Evolutionary conservation across 2,329 filamentous ascomycete genomes (phyloP), one percentile per base, ranked within the genome.

Genomic region (Cercospora zeina): DNA sequence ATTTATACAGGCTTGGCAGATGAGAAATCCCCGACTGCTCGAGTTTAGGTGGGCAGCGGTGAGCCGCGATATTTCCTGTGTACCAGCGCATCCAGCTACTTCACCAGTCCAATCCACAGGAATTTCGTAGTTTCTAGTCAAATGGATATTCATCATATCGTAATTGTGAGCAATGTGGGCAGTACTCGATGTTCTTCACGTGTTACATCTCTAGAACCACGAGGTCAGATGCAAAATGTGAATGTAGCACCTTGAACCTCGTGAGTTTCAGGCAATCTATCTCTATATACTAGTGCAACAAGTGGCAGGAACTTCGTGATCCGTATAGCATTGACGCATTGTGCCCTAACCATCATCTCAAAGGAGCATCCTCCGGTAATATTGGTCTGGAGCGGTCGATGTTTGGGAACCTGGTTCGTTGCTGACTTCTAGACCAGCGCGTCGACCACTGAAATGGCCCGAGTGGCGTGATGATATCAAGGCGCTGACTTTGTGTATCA

Each of bases 101-200:
- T 3, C 11, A 42, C 1, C 13, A 55, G 21, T 30, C 21, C 21
- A 27, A 47, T 21, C n/a, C n/a, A n/a, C 21, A n/a, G 31, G 24
- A 27, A 55, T 55, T 39, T 55, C 21, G 53, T 30, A 55, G 21
- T 27, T 42, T 2, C 30, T 55, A 16, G 10, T 54, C 33, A 36
- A 19, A 19, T 24, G 1, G 2, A 42, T 10, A 19, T 8, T 3
- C 3, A 7, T 42, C 37, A 10, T 27, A 19, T 42, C n/a, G n/a
- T 16, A 8, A 19, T 42, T 6, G n/a, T 24, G 8, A 34, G 31
- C 31, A 34, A 5, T 13, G 4, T 11, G 4, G 16, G 39, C 19
- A 19, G 39, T 5, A 45, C 4, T 16, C 19, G 4, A 16, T 45
- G 39, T 16, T 1, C 3, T 16, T 42, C 7, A 4, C 4, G 19